Conservation (phyloP, 768 basidiomycete species). For the Tephrocybe rancida region DNA sequence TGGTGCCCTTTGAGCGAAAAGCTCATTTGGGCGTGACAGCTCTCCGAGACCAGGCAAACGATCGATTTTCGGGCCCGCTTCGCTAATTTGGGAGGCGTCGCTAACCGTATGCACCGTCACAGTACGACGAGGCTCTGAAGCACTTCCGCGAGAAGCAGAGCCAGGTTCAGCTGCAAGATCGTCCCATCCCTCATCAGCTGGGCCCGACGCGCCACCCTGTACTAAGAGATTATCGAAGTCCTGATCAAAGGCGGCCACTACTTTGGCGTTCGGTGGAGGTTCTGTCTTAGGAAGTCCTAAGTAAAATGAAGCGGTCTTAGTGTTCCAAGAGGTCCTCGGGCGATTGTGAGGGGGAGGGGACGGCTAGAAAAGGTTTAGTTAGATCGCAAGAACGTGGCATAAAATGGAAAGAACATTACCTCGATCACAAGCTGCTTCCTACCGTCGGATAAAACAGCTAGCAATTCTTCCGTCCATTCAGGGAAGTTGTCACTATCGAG, state of each 20-base stretch:
- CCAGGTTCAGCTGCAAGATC: slow-evolving; percentile 23
- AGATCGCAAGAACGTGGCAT: background rate
- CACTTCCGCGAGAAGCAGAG: background rate
- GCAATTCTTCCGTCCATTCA: slow-evolving; percentile 38
- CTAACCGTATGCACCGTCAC: slow-evolving; percentile 4
- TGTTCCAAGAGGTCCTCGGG: slow-evolving; percentile 30
- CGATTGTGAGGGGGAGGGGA: slow-evolving; percentile 18
- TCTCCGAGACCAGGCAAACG: slow-evolving; percentile 30
- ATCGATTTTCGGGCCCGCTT: slow-evolving; percentile 9
- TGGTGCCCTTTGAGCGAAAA: slow-evolving; percentile 31
- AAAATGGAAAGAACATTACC: slow-evolving; percentile 17
- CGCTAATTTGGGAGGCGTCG: background rate
- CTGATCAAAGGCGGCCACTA: slow-evolving; percentile 34
- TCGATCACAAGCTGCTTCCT: slow-evolving; percentile 28
- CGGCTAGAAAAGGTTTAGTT: slow-evolving; percentile 14
- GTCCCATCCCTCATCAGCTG: slow-evolving; percentile 34
- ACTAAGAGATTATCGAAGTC: slow-evolving; percentile 35
- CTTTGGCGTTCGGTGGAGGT: slow-evolving; percentile 24
- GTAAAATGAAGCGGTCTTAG: slow-evolving; percentile 26
- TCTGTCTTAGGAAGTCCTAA: slow-evolving; percentile 34
- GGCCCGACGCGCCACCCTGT: slow-evolving; percentile 1
- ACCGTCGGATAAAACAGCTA: slow-evolving; percentile 23
- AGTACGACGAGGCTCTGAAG: background rate
- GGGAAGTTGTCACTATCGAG: slow-evolving; percentile 33
- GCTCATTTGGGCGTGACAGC: slow-evolving; percentile 32